Evolutionary conservation across 257 asterid genomes (phyloP).

Genomic region (Forsythia viridissima): DNA sequence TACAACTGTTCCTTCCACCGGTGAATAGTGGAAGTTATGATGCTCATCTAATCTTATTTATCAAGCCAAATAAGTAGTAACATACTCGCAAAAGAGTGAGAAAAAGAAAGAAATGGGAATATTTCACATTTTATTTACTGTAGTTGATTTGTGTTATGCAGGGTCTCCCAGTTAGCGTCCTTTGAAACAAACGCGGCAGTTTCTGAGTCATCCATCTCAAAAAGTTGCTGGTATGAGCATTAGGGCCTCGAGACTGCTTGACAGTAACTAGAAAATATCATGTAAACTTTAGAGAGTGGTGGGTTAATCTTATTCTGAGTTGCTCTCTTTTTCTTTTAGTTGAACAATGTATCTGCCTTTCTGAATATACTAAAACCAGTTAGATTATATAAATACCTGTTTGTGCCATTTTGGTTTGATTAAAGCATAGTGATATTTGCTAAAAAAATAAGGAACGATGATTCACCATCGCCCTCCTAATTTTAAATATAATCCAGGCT

Average conservation of each 20-base stretch:
- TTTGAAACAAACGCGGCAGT: background rate
- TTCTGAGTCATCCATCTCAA: background rate
- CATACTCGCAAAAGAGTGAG: background rate
- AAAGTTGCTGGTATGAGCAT: background rate
- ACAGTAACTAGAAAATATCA: background rate
- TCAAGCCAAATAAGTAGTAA: background rate
- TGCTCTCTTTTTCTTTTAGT: background rate
- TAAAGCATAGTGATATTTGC: background rate
- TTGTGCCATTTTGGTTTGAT: background rate
- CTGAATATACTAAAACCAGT: background rate
- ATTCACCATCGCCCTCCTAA: too few relatives aligned
- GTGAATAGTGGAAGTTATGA: background rate
- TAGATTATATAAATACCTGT: background rate
- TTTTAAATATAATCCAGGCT: too few relatives aligned
- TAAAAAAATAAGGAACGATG: too few relatives aligned
- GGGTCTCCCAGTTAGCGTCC: slow-evolving; percentile 45
- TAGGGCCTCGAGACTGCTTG: background rate
- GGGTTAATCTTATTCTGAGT: background rate
- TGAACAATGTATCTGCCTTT: background rate
- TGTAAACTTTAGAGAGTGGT: background rate
- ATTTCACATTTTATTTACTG: background rate
- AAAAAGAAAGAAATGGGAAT: background rate
- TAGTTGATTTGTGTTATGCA: slow-evolving; percentile 14
- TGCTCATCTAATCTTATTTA: background rate
- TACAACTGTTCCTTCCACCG: background rate